Percentiles rank a stretch among this genome's conserved stretches.
Evolutionary conservation across 306 rosid species (phyloP).

Genomic region (Abrus precatorius): DNA sequence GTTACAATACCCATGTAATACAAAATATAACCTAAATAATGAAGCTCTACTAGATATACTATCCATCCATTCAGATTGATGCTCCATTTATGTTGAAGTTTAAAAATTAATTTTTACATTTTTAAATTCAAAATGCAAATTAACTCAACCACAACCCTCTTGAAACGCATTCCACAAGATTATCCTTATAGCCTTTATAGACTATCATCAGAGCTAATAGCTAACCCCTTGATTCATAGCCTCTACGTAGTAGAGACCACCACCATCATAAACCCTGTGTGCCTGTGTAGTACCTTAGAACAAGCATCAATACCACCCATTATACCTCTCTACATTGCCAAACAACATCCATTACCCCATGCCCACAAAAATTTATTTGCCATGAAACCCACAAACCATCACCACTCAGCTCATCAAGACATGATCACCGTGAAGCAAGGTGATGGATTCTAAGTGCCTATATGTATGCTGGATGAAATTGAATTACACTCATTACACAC

Average conservation of each 20-base stretch:
- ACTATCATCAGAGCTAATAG: not conserved
- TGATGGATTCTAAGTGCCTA: not conserved
- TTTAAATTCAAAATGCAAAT: too few species aligned
- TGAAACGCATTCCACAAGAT: not conserved
- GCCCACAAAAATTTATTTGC: not conserved
- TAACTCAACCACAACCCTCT: too few species aligned
- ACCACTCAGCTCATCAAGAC: not conserved
- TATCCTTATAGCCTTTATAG: constrained; percentile 5
- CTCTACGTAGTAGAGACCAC: not conserved
- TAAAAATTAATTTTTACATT: too few species aligned
- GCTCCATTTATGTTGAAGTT: too few species aligned
- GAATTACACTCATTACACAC: too few species aligned
- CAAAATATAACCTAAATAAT: not conserved
- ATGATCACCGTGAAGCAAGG: not conserved
- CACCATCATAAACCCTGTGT: not conserved
- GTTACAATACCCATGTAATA: not conserved
- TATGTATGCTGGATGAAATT: too few species aligned
- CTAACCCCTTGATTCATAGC: not conserved
- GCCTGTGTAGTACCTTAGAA: not conserved
- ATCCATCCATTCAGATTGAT: not conserved
- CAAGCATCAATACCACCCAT: not conserved
- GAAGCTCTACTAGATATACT: not conserved
- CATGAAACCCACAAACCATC: not conserved
- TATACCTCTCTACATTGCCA: constrained; percentile 19
- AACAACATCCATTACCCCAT: not conserved